Base-by-base conservation (phyloP, 2,329 filamentous ascomycete genomes). In the Penicillium sp. region DNA sequence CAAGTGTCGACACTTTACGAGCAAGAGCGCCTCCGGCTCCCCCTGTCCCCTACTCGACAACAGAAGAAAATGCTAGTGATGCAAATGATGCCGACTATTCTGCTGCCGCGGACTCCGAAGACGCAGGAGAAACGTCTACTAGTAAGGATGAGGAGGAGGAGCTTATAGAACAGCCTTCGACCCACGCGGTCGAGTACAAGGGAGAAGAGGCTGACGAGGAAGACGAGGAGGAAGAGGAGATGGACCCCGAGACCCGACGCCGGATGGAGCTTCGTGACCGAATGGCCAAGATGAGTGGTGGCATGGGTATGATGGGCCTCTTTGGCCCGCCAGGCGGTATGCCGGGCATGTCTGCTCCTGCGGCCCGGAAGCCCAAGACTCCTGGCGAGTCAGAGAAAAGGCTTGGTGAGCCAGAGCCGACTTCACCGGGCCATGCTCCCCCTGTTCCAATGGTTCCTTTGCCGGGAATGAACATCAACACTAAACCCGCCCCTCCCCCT, bases 211-310 rank as follows among this genome's bases (percentile, higher is more conserved):
- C 53, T 7, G 56, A 73, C 10, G 83, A 83, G 3, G 84, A 84
- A 13, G 87, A 86, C n/a, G 87, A 88, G 18, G 88, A 90, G 28
- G 89, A 92, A 43, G 89, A 92, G 25, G 90, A 95, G 14, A 78
- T 95, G 46, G 92, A 97, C 64, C 90, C 91, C 1, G 94, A 99
- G 69, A 80, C 90, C 20, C 86, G 84, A 60, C 87, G 92, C 46
- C 89, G 87, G 68, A 86, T 96, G 73, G 92, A 96, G 69, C 79
- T 99, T 28, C 85, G 94, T 54, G 91, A 94, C 55, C 85, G 94
- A 63, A 99, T 99, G 90, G 94, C 94, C 41, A 96, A 96, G 75
- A 94, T 99, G 88, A 95, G 92, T 61, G 92, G 92, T 49, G 92
- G 92, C 20, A 96, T 96, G 90, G 90, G 90, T 42, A 95, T 97